Base-by-base conservation (phyloP, 2,329 filamentous ascomycete genomes). In the Exophiala viscosa region DNA sequence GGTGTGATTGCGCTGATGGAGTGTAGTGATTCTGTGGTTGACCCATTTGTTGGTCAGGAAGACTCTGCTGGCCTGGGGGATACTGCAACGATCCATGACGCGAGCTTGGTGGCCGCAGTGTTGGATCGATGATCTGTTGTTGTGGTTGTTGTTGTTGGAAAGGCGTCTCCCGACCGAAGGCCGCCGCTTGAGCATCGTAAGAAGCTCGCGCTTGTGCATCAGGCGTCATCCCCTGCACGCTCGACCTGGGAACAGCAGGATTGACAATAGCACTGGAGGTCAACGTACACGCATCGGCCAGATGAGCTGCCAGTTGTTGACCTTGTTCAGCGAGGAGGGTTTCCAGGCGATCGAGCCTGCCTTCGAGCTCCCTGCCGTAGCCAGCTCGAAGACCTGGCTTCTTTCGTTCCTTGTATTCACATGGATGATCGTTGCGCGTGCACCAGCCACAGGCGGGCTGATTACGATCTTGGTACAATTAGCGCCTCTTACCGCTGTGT, bases 401-500 rank as follows among this genome's bases (percentile, higher is more conserved):
- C 70, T 87, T 86, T 38, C 85, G 76, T 62, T 86, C 84, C 55
- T 81, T 82, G 65, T 88, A 88, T 65, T 86, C 81, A 65, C 85
- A 88, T 38, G 76, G 62, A 58, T 85, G 81, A 52, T 79, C 78
- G 67, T 88, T 86, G 45, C 84, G 80, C 45, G 81, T 70, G 66
- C 85, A 88, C 85, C 85, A 88, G 17, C 84, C 84, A 68, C 85
- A 88, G n/a, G 78, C 77, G 1, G 79, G 79, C 61, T 81, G 78
- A 32, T 73, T 72, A 50, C 79, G 76, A 62, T 82, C 73, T 54
- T 9, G 56, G 23, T 18, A 17, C 13, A 31, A 31, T 28, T 23
- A 34, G 8, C 33, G 4, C 10, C 34, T 43, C 48, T 36, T 6
- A 14, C 18, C 6, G 38, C 28, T 18, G 47, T 31, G 31, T 44